Evolutionary conservation across 2,329 filamentous ascomycete species (phyloP).

Genomic region (Pyricularia grisea): DNA sequence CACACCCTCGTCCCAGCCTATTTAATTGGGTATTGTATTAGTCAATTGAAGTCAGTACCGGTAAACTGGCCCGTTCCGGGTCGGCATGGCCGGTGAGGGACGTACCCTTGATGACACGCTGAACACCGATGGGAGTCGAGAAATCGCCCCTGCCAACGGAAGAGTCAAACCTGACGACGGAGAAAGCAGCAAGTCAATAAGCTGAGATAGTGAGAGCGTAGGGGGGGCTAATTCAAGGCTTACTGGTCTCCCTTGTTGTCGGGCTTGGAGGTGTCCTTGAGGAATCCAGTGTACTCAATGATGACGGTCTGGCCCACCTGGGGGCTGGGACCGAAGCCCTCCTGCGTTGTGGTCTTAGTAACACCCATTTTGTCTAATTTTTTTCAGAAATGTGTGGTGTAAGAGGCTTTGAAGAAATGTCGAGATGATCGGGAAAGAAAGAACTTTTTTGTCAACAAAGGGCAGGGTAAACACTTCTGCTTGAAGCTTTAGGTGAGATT

Average conservation of each 20-base stretch:
- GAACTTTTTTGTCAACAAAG: not conserved
- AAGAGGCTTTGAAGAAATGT: slow-evolving; percentile 2
- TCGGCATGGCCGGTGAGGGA: slow-evolving; percentile 7
- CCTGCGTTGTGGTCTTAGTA: slow-evolving; percentile 51
- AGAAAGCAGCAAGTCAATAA: slow-evolving; percentile 11
- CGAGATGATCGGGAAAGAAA: not conserved
- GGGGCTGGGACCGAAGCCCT: slow-evolving; percentile 55
- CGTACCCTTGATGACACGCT: slow-evolving; percentile 77
- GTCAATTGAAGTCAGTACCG: not conserved
- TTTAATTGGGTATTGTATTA: not conserved
- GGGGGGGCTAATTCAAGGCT: slow-evolving; percentile 49
- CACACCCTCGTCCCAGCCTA: slow-evolving; percentile 83
- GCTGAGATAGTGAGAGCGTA: slow-evolving; percentile 2
- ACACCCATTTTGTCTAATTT: slow-evolving; percentile 54
- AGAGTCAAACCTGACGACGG: slow-evolving; percentile 69
- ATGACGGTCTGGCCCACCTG: slow-evolving; percentile 60
- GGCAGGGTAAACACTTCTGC: not conserved
- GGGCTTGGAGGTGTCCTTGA: slow-evolving; percentile 56
- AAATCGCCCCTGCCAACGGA: slow-evolving; percentile 74
- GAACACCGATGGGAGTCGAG: slow-evolving; percentile 67
- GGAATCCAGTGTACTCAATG: slow-evolving; percentile 87
- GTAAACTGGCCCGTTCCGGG: not conserved
- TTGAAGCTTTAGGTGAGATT: not conserved
- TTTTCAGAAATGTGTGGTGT: slow-evolving; percentile 6
- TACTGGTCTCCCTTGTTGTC: slow-evolving; percentile 50